Percentiles rank a stretch among this genome's conserved stretches.
phyloP scores from a whole-genome alignment of 805 yeast genomes.

The Nadsonia fulvescens region DNA sequence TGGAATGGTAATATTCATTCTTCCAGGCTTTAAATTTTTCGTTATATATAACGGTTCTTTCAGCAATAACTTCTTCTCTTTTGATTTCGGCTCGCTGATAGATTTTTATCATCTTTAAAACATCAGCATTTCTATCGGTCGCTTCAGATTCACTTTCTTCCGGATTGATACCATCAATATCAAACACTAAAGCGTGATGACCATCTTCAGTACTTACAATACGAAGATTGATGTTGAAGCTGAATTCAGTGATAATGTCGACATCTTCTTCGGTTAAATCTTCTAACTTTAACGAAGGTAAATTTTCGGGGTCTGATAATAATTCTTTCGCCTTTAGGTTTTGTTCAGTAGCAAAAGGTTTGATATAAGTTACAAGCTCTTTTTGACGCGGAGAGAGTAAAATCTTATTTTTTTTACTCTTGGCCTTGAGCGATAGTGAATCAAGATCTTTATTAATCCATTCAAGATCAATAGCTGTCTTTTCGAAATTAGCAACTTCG shows the following conservation, averaged over 20 bases:
- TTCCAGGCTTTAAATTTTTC: conserved; percentile 70
- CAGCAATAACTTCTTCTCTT: conserved; percentile 15
- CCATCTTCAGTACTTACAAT: conserved; percentile 3
- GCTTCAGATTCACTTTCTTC: conserved; percentile 44
- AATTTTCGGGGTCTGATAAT: conserved; percentile 6
- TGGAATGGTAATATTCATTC: conserved; percentile 66
- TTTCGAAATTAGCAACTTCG: conserved; percentile 76
- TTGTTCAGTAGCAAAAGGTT: conserved; percentile 28
- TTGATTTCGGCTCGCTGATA: conserved; percentile 17
- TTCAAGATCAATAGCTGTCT: conserved; percentile 59
- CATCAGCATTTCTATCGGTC: conserved; percentile 38
- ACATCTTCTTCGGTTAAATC: conserved; percentile 13
- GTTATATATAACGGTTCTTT: conserved; percentile 47
- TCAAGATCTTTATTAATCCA: conserved; percentile 84
- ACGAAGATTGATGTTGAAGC: conserved; percentile 4
- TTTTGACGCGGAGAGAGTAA: conserved; percentile 38
- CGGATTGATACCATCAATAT: conserved; percentile 19
- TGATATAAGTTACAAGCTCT: conserved; percentile 33
- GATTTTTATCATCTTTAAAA: conserved; percentile 29
- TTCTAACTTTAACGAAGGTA: conserved; percentile 7
- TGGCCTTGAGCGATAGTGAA: conserved; percentile 10
- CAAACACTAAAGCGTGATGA: conserved; percentile 10
- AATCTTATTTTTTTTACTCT: conserved; percentile 52
- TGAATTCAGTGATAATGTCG: conserved; percentile 3
- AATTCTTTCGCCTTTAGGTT: too few species aligned